Base-by-base conservation (phyloP, 2,329 filamentous ascomycete genomes). In the Alternaria incomplexa region DNA sequence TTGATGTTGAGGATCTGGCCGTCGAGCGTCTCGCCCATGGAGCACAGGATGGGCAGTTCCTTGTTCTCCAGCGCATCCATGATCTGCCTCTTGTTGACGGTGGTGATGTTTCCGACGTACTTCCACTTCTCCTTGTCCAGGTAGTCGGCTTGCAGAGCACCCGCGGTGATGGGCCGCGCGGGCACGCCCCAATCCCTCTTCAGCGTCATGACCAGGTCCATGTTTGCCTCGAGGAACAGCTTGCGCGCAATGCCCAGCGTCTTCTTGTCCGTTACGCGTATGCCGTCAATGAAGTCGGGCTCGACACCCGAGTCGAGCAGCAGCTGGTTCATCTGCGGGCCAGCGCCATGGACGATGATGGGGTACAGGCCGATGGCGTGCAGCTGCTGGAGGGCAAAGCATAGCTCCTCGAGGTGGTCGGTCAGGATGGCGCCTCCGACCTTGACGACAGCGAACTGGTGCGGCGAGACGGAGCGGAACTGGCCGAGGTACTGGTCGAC, bases 391-490 rank as follows among this genome's bases (percentile, higher is more conserved):
- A 98, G 86, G 53, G 92, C 94, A 58, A 91, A 91, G 77, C 93
- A 97, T 59, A 99, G 88, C 75, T 94, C 93, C 80, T 97, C 92
- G 59, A 98, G 87, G 81, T 97, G 91, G 79, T 98, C 94, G 64
- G 93, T 97, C 75, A 99, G 87, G 75, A 98, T 97, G 67, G 95
- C 96, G 66, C 95, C 96, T 65, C 95, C 96, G 59, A 98, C 95
- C 85, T 99, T 99, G 82, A 99, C 97, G 52, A 99, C 95, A 70
- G 94, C 95, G 81, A 98, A 99, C 78, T 97, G 93, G 84, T 98
- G 94, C 36, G 93, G 97, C 47, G 93, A 96, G 65, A 97, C 94
- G 32, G 94, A 97, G 72, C 91, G 96, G 86, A 99, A 99, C 80
- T 98, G 93, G 70, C 94, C 96, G 63, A 98, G 90, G 82, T 98